Base-by-base conservation (phyloP, 768 basidiomycete species). In the Lepiota venenata region DNA sequence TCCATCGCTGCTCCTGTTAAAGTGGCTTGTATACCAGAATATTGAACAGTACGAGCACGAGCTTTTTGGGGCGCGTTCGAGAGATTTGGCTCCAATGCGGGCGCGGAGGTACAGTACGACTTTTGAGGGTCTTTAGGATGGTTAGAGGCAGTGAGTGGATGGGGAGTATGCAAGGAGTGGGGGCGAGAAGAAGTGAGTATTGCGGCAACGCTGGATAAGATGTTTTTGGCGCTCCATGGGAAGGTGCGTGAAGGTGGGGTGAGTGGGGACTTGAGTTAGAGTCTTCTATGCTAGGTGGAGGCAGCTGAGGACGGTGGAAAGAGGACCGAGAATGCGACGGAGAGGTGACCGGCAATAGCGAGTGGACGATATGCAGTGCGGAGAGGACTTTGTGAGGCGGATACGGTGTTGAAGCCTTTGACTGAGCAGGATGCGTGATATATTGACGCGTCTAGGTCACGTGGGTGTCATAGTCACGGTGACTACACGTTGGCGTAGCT, bases 41-140 rank as follows among this genome's bases (percentile, higher is more conserved):
- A n/a, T n/a, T n/a, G n/a, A n/a, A n/a, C n/a, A n/a, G n/a, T n/a
- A 27, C 72, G 75, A 39, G 75, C 74, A 43, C n/a, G 86, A 72
- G 16, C 80, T n/a, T 81, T 58, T 77, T 78, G 32, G 73, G 0
- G 83, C 85, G 16, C 85, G 74, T 63, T 86, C 83, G 41, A 85
- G 62, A 64, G 85, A 88, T 47, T 79, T 76, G 3, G 78, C 79
- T 60, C 79, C 79, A 56, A 88, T 80, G 32, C 80, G 77, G 48
- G 84, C 82, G n/a, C n/a, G n/a, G n/a, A n/a, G n/a, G n/a, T n/a
- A n/a, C n/a, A n/a, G n/a, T n/a, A n/a, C n/a, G n/a, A n/a, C n/a
- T n/a, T n/a, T n/a, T n/a, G n/a, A n/a, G n/a, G n/a, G n/a, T n/a
- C n/a, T n/a, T n/a, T n/a, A n/a, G 66, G 58, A 20, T 54, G 53